Base-by-base conservation (phyloP, 352 stramenopile species). In the Phytophthora pluvialis region DNA sequence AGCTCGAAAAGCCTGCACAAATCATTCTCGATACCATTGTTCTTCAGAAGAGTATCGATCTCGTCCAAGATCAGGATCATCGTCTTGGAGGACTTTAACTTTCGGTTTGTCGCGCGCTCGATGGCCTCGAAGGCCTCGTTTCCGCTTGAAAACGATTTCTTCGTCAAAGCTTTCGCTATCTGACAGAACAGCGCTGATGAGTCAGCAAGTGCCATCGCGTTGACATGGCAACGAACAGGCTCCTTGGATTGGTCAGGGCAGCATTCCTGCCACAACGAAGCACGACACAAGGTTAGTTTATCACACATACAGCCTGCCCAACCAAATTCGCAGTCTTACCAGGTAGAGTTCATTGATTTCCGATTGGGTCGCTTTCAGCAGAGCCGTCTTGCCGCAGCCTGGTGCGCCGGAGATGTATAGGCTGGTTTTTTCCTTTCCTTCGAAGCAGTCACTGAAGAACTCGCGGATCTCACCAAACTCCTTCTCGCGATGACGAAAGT, bases 21-120 rank as follows among this genome's bases (percentile, higher is more conserved):
- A 49, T 95, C 83, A 35, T 64, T 75, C 54, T 95, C 82, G 21
- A 86, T 76, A 18, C 77, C 80, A 18, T 90, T 83, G 40, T 83
- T 77, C 45, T 89, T 89, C 15, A 89, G 38, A 10, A 95, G 67
- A 2, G 75, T 75, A 40, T 95, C 88, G 44, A 95, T 93, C 66
- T 95, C 88, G 67, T 95, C 88, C 58, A 95, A 56, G 26, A 94
- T 70, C 12, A 95, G 72, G 12, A 95, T 75, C 55, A 92, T 75
- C 5, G 78, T 89, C 48, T 80, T 89, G 26, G 68, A 80, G 33
- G 74, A 70, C 57, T 86, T 87, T 3, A 72, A 39, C 21, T 40
- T 66, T 3, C 64, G 75, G 36, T 76, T 79, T 10, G 81, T 92
- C 0, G 67, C 72, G 8, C 60, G 70, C 31, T 92, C 80, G 11